Percentiles rank a stretch among this genome's conserved stretches.
phyloP scores from a whole-genome alignment of 495 filamentous ascomycete genomes.

The Aspergillus cavernicola region DNA sequence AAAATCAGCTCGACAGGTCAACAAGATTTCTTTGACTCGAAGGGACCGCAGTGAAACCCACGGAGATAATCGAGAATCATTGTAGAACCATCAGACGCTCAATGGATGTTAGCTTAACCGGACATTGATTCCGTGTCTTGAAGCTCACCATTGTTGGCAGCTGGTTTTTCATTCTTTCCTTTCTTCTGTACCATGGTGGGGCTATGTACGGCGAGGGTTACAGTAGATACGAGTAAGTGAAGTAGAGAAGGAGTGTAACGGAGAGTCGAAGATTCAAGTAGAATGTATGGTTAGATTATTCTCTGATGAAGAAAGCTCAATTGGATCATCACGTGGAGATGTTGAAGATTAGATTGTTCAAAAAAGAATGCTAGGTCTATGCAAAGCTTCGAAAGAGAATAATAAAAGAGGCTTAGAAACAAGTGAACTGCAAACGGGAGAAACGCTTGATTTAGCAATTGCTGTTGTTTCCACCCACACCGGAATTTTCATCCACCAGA shows the following conservation, averaged over 20 bases:
- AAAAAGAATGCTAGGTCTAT: not conserved
- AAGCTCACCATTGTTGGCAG: slow-evolving; percentile 39
- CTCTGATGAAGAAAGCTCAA: not conserved
- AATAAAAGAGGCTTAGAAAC: not conserved
- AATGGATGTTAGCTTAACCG: slow-evolving; percentile 12
- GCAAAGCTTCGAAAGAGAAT: not conserved
- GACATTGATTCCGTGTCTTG: slow-evolving; percentile 9
- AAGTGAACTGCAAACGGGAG: not conserved
- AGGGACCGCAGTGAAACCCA: slow-evolving; percentile 27
- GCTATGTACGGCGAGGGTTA: not conserved
- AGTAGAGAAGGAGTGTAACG: not conserved
- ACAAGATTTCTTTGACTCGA: not conserved
- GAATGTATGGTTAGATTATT: not conserved
- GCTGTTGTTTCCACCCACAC: slow-evolving; percentile 2
- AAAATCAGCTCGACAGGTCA: not conserved
- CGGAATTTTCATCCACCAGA: not conserved
- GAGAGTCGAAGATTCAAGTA: not conserved
- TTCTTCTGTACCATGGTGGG: slow-evolving; percentile 27
- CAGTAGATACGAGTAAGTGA: not conserved
- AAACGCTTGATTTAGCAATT: not conserved
- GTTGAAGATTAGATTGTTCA: not conserved
- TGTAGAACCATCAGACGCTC: slow-evolving; percentile 24
- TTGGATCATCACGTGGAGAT: slow-evolving; percentile 3
- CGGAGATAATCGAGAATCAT: slow-evolving; percentile 58
- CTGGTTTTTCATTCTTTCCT: slow-evolving; percentile 42